These are phyloP conservation scores for Zasmidium citrigriseum DNA, from an alignment of 2,329 filamentous ascomycete genomes.

Conservation along the genomic window DNA sequence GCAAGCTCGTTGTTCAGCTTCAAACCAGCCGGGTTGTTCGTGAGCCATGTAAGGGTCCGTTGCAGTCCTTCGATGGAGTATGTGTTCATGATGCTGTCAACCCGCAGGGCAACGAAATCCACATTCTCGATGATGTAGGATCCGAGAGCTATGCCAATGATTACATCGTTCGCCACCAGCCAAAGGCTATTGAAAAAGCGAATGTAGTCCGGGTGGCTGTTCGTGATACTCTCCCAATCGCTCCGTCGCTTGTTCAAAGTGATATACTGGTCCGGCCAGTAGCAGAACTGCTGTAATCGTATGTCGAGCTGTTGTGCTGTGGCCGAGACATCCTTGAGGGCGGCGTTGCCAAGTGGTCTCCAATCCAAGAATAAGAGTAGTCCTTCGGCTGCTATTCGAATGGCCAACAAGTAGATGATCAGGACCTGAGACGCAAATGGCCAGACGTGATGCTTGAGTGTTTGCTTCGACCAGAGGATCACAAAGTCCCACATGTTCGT, in stretches of 20 bases:
- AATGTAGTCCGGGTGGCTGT: constrained; percentile 95
- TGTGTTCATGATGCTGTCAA: constrained; percentile 71
- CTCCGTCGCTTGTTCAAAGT: constrained; percentile 85
- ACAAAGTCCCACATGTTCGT: constrained; percentile 79
- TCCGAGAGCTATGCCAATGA: constrained; percentile 93
- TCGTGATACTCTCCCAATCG: constrained; percentile 94
- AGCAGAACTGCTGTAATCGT: constrained; percentile 94
- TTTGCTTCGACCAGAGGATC: constrained; percentile 66
- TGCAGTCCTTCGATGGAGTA: constrained; percentile 90
- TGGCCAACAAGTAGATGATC: constrained; percentile 74
- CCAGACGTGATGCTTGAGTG: constrained; percentile 74
- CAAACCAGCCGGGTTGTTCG: constrained; percentile 90
- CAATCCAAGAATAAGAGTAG: constrained; percentile 81
- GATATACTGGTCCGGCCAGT: constrained; percentile 96
- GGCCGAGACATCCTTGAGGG: constrained; percentile 91
- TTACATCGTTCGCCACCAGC: constrained; percentile 98
- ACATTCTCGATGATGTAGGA: constrained; percentile 98
- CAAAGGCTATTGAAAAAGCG: constrained; percentile 98
- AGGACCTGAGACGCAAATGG: constrained; percentile 72
- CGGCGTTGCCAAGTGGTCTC: constrained; percentile 74
- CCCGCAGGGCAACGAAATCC: constrained; percentile 75
- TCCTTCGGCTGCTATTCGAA: constrained; percentile 78
- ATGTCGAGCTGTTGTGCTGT: constrained; percentile 98
- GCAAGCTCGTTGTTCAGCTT: constrained; percentile 95
- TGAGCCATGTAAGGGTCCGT: constrained; percentile 89